phyloP scores from a whole-genome alignment of 192 early-diverging fungal species.

The Umbelopsis vinacea region DNA sequence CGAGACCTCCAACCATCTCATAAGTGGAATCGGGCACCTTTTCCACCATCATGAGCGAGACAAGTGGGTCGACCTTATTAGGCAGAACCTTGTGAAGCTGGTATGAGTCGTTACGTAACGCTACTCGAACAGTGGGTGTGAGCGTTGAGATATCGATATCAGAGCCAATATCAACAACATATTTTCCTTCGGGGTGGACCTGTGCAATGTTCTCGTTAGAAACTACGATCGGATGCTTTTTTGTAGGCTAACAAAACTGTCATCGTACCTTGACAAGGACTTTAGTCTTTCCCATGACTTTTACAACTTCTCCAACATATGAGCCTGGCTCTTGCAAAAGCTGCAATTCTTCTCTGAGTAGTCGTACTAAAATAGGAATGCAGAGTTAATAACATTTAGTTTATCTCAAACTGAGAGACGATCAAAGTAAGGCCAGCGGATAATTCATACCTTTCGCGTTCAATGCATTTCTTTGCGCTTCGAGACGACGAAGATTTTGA shows the following conservation, averaged over 20 bases:
- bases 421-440: constrained; percentile 2
- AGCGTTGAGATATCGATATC: constrained; percentile 91
- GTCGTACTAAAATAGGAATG: constrained; percentile 67
- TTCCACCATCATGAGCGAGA: constrained; percentile 99
- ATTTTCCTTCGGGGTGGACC: constrained; percentile 97
- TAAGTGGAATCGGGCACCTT: constrained; percentile 99
- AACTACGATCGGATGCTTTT: constrained; percentile 19
- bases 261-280: constrained; percentile 74
- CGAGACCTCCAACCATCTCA: constrained; percentile 98
- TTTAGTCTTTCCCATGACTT: constrained; percentile 98
- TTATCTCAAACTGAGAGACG: background rate
- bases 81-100: constrained; percentile 94
- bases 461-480: constrained; percentile 97
- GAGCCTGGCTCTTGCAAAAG: constrained; percentile 96
- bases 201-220: constrained; percentile 46
- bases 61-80: constrained; percentile 98
- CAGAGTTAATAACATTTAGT: background rate
- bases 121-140: constrained; percentile 91
- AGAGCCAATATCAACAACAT: constrained; percentile 94
- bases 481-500: constrained; percentile 95
- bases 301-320: constrained; percentile 97
- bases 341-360: constrained; percentile 95
- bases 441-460: constrained; percentile 83
- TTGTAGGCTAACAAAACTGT: background rate
- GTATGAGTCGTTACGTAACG: constrained; percentile 90